phyloP scores from a whole-genome alignment of 306 rosid species.

The Benincasa hispida region DNA sequence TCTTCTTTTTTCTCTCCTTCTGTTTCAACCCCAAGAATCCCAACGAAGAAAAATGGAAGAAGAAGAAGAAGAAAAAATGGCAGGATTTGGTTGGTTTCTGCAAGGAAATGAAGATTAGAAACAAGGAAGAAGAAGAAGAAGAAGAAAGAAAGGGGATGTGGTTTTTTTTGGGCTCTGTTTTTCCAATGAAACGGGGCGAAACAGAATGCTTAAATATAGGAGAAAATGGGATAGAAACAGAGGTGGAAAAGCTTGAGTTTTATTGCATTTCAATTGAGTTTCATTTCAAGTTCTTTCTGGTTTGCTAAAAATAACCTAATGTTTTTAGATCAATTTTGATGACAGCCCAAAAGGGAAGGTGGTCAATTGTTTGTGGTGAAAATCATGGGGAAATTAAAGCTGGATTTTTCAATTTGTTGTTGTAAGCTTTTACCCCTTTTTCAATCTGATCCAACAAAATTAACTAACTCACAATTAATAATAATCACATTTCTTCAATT shows the following conservation, averaged over 20 bases:
- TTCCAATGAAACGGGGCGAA: constrained; percentile 14
- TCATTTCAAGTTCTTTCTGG: neutral
- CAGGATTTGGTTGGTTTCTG: neutral
- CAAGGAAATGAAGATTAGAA: constrained; percentile 4
- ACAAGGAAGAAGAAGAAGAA: neutral
- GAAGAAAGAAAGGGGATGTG: neutral
- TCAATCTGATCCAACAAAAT: neutral
- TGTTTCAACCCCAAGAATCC: too few species aligned
- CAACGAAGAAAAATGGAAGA: neutral
- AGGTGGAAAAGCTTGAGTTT: constrained; percentile 8
- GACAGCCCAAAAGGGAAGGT: neutral
- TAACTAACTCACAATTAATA: neutral
- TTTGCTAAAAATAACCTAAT: neutral
- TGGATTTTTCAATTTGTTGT: neutral
- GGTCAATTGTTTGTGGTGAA: neutral
- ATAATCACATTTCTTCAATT: too few species aligned
- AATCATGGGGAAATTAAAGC: neutral
- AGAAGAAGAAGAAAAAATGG: neutral
- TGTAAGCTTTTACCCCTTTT: neutral
- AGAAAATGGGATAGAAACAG: constrained; percentile 17
- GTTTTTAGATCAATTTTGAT: neutral
- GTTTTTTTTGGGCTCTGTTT: neutral
- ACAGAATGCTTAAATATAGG: constrained; percentile 45
- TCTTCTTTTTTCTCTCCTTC: too few species aligned
- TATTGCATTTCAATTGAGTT: neutral